Evolutionary conservation across 2,329 filamentous ascomycete genomes (phyloP).

Genomic region (Incumbomyces delicatus): DNA sequence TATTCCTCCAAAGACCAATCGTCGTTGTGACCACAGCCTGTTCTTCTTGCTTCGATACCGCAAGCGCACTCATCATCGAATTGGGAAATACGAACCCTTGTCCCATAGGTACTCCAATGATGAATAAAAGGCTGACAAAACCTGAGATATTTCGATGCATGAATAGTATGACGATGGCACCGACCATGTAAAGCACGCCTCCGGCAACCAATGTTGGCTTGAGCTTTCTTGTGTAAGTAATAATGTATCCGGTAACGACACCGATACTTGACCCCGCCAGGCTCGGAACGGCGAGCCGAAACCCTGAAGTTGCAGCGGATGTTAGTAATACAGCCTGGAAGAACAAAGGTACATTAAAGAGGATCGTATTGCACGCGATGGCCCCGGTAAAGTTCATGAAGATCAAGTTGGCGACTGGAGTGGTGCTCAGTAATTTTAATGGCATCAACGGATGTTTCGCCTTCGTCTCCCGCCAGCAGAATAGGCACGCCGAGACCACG

Average conservation of each 20-base stretch:
- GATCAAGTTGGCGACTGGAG: slow-evolving; percentile 57
- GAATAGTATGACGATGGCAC: slow-evolving; percentile 25
- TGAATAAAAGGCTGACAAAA: slow-evolving; percentile 31
- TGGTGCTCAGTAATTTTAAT: slow-evolving; percentile 60
- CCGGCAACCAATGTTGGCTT: slow-evolving; percentile 33
- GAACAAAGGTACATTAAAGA: slow-evolving; percentile 70
- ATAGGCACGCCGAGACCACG: slow-evolving; percentile 52
- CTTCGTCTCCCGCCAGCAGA: slow-evolving; percentile 58
- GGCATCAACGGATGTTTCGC: slow-evolving; percentile 66
- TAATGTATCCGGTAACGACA: slow-evolving; percentile 34
- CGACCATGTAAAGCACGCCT: slow-evolving; percentile 28
- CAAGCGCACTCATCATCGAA: slow-evolving; percentile 32
- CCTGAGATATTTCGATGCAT: slow-evolving; percentile 30
- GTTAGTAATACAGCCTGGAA: slow-evolving; percentile 54
- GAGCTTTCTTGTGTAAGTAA: slow-evolving; percentile 36
- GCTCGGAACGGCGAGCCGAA: slow-evolving; percentile 12
- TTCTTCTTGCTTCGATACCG: slow-evolving; percentile 32
- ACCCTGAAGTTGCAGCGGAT: slow-evolving; percentile 10
- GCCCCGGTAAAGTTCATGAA: slow-evolving; percentile 64
- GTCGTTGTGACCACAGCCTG: slow-evolving; percentile 32
- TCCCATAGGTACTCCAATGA: slow-evolving; percentile 30
- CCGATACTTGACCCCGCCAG: slow-evolving; percentile 29
- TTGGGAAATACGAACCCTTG: slow-evolving; percentile 34
- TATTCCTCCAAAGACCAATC: slow-evolving; percentile 13
- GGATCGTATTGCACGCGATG: slow-evolving; percentile 46